Evolutionary conservation across 148 eudicot genomes (phyloP).

Genomic region (Arctostaphylos glauca): DNA sequence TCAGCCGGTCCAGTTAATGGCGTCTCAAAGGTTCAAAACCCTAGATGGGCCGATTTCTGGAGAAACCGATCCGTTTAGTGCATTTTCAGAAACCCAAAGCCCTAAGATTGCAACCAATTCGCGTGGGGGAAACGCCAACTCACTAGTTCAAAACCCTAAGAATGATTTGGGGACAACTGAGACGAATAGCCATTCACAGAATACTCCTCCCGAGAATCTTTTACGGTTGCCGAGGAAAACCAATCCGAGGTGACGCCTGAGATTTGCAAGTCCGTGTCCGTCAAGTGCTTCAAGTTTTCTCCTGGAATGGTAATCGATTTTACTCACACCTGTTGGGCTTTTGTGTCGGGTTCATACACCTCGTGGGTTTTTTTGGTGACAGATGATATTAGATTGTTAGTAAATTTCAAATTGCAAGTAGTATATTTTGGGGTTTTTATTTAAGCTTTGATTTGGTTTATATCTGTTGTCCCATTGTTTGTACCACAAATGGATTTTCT

Average conservation of each 20-base stretch:
- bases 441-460: no score
- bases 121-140: neutral
- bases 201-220: constrained; percentile 39
- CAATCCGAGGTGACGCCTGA: constrained; percentile 63
- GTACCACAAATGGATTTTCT: no score
- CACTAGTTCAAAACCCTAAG: constrained; percentile 16
- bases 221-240: constrained; percentile 33
- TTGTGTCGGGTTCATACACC: neutral
- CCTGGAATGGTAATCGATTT: constrained; percentile 80
- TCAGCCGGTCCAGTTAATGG: neutral
- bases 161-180: constrained; percentile 16
- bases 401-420: neutral
- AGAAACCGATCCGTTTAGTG: neutral
- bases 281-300: constrained; percentile 84
- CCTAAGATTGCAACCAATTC: neutral
- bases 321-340: neutral
- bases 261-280: constrained; percentile 38
- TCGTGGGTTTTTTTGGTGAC: neutral
- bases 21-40: neutral
- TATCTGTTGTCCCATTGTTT: no score
- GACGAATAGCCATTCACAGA: constrained; percentile 13
- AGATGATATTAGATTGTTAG: neutral
- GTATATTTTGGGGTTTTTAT: no score
- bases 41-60: constrained; percentile 9
- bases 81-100: constrained; percentile 10